Conservation (phyloP, 495 filamentous ascomycete genomes). For the Geopyxis carbonaria region DNA sequence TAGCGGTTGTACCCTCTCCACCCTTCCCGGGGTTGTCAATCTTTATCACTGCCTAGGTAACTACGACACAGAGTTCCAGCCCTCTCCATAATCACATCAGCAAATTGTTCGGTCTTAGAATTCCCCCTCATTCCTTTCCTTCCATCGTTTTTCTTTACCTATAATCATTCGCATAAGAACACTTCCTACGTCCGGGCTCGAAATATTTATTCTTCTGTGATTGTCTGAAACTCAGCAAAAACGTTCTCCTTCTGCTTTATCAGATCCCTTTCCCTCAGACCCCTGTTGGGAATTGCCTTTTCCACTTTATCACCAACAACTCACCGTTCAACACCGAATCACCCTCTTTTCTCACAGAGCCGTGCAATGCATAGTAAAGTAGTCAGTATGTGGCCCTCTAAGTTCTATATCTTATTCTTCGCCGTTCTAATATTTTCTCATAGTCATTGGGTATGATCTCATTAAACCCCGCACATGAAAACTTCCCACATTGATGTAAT, state of each 20-base stretch:
- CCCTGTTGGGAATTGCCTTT: conserved; percentile 12
- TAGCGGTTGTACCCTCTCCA: no score
- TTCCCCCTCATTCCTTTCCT: no score
- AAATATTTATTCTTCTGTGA: background rate
- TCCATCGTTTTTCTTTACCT: no score
- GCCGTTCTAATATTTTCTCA: background rate
- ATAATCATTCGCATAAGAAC: no score
- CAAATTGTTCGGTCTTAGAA: no score
- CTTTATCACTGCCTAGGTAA: no score
- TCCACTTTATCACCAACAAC: conserved; percentile 2
- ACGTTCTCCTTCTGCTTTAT: conserved; percentile 19
- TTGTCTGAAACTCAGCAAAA: conserved; percentile 5
- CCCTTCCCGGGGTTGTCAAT: no score
- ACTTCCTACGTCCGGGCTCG: background rate
- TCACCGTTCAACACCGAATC: background rate
- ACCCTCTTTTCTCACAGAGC: background rate
- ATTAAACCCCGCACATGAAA: conserved; percentile 6
- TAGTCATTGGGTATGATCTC: conserved; percentile 26
- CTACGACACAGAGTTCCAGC: no score
- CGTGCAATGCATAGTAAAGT: conserved; percentile 67
- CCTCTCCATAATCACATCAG: no score
- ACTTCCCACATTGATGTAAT: conserved; percentile 3
- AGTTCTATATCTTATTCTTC: background rate
- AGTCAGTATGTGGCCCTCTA: conserved; percentile 41
- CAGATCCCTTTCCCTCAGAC: conserved; percentile 6